Conservation (phyloP, 768 basidiomycete genomes). For the Sarcodon sp. region DNA sequence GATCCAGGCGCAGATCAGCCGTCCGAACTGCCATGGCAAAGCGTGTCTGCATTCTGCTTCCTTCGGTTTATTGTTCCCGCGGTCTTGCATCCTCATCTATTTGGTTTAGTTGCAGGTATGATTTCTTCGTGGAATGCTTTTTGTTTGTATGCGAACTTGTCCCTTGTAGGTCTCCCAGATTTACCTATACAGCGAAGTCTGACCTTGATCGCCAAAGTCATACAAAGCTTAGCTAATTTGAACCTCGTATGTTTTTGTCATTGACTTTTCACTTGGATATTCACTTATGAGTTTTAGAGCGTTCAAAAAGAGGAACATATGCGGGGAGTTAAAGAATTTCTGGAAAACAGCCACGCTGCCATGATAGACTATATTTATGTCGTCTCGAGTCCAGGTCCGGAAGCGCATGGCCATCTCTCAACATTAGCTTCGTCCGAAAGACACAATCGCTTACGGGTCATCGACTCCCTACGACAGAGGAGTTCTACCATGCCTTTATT, state of each 20-base stretch:
- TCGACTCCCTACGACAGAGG: slow-evolving; percentile 46
- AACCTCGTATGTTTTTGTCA: slow-evolving; percentile 37
- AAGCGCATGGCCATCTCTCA: slow-evolving; percentile 5
- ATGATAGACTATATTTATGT: slow-evolving; percentile 74
- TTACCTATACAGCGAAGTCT: slow-evolving; percentile 64
- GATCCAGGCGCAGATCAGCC: slow-evolving; percentile 25
- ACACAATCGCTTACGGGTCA: slow-evolving; percentile 32
- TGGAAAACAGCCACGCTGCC: slow-evolving; percentile 43
- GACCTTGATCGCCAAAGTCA: slow-evolving; percentile 77
- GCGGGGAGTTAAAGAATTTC: slow-evolving; percentile 64
- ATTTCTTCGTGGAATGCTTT: not conserved
- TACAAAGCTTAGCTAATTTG: slow-evolving; percentile 81
- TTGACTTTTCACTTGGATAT: not conserved
- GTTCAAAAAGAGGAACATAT: slow-evolving; percentile 74
- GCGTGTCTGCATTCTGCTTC: slow-evolving; percentile 84
- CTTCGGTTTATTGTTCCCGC: slow-evolving; percentile 85
- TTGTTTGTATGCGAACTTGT: not conserved
- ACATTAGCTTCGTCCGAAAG: slow-evolving; percentile 15
- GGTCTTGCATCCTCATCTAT: slow-evolving; percentile 79
- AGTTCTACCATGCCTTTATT: slow-evolving; percentile 41
- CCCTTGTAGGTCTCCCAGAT: slow-evolving; percentile 45
- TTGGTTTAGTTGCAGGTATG: slow-evolving; percentile 64
- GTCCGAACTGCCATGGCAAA: slow-evolving; percentile 56
- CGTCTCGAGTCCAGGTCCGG: slow-evolving; percentile 44
- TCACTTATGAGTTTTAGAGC: slow-evolving; percentile 21